Evolutionary conservation across 2,329 filamentous ascomycete species (phyloP), one percentile per base, ranked within the genome.

Genomic region (Capronia coronata): DNA sequence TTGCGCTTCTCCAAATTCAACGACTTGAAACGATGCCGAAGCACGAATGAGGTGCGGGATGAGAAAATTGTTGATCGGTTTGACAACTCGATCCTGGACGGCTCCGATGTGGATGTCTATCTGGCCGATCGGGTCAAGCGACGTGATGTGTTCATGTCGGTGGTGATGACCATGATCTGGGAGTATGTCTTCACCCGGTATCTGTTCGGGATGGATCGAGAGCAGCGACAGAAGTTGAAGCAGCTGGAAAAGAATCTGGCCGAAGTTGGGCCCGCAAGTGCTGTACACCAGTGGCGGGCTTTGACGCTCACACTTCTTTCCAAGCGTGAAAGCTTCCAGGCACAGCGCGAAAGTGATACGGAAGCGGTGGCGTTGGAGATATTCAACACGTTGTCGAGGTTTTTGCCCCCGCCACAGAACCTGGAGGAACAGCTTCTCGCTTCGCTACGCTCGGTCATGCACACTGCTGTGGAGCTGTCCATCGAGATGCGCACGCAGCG

Each of bases 101-200:
- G 91, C 55, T 88, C 88, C 39, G 90, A 97, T 64, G 89, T 95
- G 56, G 89, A 97, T 68, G 74, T 76, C 50, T 93, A 94, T 63
- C 82, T 98, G 42, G 79, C 79, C 58, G 91, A 98, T 66, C 86
- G 94, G 32, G 85, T 96, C 47, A 83, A 80, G 63, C 84, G 93
- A 54, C 83, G 91, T 52, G 91, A 97, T 66, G 83, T 97, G 51
- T 96, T 98, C 76, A 96, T 97, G 88, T 93, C 89, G 30, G 89
- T 98, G 68, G 87, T 91, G 48, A 97, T 97, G 90, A 93, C 86
- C 54, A 96, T 98, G 89, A 83, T 98, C 44, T 98, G 90, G 90
- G 93, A 98, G 68, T 96, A 94, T 64, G 84, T 98, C 65, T 98
- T 98, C 66, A 96, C 91, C 7, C 83, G 93, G 57, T 98, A 98